Percentiles rank a stretch among this genome's conserved stretches.
These are phyloP conservation scores for Fusarium sacchari DNA, from an alignment of 2,329 filamentous ascomycete genomes.

Conservation along the genomic window DNA sequence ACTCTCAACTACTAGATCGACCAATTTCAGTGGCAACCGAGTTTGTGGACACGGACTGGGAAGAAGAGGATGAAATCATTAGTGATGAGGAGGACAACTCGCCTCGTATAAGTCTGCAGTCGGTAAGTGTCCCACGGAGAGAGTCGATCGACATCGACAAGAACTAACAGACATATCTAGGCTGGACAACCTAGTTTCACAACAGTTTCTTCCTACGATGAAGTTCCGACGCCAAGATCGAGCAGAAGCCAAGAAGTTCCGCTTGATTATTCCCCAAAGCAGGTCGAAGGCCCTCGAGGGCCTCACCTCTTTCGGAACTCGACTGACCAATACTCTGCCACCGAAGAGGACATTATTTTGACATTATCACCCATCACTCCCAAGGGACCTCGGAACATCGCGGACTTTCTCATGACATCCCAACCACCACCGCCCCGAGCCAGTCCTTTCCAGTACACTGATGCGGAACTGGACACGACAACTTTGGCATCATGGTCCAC, in stretches of 20 bases:
- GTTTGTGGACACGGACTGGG: constrained; percentile 80
- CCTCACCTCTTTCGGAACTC: constrained; percentile 87
- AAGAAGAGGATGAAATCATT: constrained; percentile 72
- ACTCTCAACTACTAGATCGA: constrained; percentile 58
- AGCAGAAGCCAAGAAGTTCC: constrained; percentile 68
- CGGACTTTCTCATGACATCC: constrained; percentile 41
- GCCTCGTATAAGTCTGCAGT: constrained; percentile 74
- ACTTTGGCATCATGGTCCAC: constrained; percentile 75
- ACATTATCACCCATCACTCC: constrained; percentile 80
- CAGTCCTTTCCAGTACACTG: constrained; percentile 67
- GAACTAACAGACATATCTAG: constrained; percentile 55
- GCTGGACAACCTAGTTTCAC: constrained; percentile 80
- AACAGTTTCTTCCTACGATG: constrained; percentile 87
- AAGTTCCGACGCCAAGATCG: constrained; percentile 80
- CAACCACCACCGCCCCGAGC: constrained; percentile 48
- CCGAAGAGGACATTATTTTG: constrained; percentile 63
- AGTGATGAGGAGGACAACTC: constrained; percentile 73
- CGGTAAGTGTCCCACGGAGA: constrained; percentile 62
- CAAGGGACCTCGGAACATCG: constrained; percentile 60
- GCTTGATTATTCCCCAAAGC: constrained; percentile 69
- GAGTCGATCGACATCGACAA: not conserved
- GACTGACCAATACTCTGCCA: constrained; percentile 49
- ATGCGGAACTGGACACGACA: constrained; percentile 66
- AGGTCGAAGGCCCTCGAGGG: constrained; percentile 82
- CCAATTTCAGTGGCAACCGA: constrained; percentile 79